Conservation (phyloP, 805 yeast species). For the Blastobotrys robertii region DNA sequence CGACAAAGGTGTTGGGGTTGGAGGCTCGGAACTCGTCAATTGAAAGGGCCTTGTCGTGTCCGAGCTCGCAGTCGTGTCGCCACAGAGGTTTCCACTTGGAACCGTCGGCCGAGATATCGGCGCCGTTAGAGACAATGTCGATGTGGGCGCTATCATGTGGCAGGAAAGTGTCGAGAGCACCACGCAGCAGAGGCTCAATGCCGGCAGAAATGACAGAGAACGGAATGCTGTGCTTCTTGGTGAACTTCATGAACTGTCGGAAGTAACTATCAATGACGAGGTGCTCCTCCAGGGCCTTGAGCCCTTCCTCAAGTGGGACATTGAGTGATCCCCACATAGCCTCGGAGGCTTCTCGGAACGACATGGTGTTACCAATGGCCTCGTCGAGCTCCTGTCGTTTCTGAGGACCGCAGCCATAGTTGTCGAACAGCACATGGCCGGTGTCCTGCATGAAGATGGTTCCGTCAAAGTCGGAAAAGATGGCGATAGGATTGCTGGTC, state of each 20-base stretch:
- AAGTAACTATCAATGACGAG: conserved; percentile 34
- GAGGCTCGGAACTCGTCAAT: conserved; percentile 29
- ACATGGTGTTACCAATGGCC: conserved; percentile 27
- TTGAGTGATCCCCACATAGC: conserved; percentile 35
- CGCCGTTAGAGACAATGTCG: conserved; percentile 34
- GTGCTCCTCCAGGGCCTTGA: conserved; percentile 26
- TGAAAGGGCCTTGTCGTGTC: conserved; percentile 36
- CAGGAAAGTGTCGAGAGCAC: conserved; percentile 32
- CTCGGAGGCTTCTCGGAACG: conserved; percentile 35
- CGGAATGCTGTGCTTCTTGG: conserved; percentile 29
- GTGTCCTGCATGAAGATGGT: conserved; percentile 37
- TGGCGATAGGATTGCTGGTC: conserved; percentile 1
- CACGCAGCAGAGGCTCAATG: conserved; percentile 32
- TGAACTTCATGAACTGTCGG: conserved; percentile 29
- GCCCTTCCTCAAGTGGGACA: conserved; percentile 31
- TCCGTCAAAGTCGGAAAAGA: conserved; percentile 33
- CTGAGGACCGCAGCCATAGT: conserved; percentile 33
- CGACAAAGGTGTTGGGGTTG: conserved; percentile 18
- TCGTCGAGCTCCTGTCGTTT: conserved; percentile 29
- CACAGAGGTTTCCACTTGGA: conserved; percentile 31
- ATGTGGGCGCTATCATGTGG: conserved; percentile 28
- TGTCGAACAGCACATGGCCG: conserved; percentile 36
- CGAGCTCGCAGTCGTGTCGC: conserved; percentile 35
- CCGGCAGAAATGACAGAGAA: conserved; percentile 37
- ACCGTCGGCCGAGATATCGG: conserved; percentile 30